These are phyloP conservation scores for Hypoxylon subgilvum DNA, from an alignment of 495 filamentous ascomycete genomes.

Conservation along the genomic window DNA sequence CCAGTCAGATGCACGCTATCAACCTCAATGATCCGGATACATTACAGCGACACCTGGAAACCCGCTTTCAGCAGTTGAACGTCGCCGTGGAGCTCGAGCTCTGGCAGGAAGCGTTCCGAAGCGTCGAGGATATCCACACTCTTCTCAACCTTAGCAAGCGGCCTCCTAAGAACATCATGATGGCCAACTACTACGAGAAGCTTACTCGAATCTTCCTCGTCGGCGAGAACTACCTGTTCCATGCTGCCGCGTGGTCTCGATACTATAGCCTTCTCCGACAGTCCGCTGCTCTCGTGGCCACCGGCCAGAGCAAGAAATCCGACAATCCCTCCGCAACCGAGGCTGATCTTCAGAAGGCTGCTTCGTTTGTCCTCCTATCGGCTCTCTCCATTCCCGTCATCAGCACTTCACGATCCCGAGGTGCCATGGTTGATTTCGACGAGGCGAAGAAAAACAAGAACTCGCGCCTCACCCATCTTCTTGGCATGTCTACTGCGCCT, in stretches of 20 bases:
- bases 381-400: constrained; percentile 97
- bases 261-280: constrained; percentile 96
- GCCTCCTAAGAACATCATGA: constrained; percentile 99
- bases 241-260: constrained; percentile 93
- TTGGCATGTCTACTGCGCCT: constrained; percentile 88
- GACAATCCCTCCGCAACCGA: constrained; percentile 91
- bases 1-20: constrained; percentile 98
- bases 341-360: constrained; percentile 80
- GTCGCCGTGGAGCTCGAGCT: constrained; percentile 97
- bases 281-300: constrained; percentile 81
- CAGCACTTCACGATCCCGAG: constrained; percentile 94
- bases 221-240: constrained; percentile 99
- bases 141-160: constrained; percentile 98
- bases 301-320: constrained; percentile 85
- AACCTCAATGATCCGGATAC: constrained; percentile 98
- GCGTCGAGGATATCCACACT: constrained; percentile 99
- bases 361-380: constrained; percentile 94
- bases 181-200: constrained; percentile 99
- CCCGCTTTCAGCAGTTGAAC: constrained; percentile 97
- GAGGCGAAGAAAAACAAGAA: constrained; percentile 99
- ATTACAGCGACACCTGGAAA: constrained; percentile 94
- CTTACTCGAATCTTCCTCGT: constrained; percentile 97
- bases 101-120: constrained; percentile 99
- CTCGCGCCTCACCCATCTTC: constrained; percentile 89
- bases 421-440: constrained; percentile 94